Conservation (phyloP, 176 grass and related monocot species). For the Paspalum vaginatum region DNA sequence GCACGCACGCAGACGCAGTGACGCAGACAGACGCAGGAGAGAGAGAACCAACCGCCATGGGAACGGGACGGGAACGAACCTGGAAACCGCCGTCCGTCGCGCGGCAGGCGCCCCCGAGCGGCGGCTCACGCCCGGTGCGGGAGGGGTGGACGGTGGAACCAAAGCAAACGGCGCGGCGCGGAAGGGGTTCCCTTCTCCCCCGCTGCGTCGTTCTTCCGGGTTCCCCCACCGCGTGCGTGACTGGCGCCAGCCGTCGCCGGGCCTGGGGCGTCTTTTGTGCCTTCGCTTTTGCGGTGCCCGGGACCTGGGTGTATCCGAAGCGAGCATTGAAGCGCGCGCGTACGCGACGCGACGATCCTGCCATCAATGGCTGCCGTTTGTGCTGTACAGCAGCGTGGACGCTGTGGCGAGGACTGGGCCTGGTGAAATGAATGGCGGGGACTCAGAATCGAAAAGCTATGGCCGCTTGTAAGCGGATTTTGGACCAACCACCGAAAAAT, state of each 20-base stretch:
- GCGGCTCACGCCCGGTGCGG: neutral
- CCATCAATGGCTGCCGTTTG: constrained; percentile 31
- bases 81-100: neutral
- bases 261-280: constrained; percentile 1
- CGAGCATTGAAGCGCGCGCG: neutral
- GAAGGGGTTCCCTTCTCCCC: neutral
- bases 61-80: constrained; percentile 17
- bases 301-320: neutral
- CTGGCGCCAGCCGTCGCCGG: constrained; percentile 1
- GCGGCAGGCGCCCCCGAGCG: neutral
- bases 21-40: too few relatives aligned
- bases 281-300: neutral
- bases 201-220: too few relatives aligned
- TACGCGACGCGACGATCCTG: neutral
- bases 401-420: neutral
- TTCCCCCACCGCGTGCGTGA: neutral
- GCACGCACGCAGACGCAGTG: neutral
- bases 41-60: constrained; percentile 1
- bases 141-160: neutral
- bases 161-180: neutral
- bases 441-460: neutral
- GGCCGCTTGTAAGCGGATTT: too few relatives aligned
- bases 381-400: neutral
- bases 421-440: neutral
- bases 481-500: too few relatives aligned